Conservation (phyloP, 2,329 filamentous ascomycete genomes). For the Lasiodiplodia citricola region DNA sequence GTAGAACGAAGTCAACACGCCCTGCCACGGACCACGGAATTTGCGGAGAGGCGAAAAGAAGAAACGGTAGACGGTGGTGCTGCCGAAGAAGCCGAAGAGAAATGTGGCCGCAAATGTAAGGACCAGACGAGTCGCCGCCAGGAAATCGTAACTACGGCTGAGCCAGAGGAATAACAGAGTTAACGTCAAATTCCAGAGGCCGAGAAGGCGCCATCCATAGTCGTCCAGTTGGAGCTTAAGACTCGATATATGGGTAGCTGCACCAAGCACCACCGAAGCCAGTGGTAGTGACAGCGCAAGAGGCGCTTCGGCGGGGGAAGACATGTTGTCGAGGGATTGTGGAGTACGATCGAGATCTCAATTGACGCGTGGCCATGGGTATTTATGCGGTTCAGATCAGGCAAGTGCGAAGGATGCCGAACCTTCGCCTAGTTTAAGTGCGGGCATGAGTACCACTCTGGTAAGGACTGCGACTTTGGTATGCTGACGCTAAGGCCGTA, state of each 20-base stretch:
- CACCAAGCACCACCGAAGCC: conserved; percentile 8
- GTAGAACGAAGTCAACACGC: conserved; percentile 21
- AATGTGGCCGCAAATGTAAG: conserved; percentile 11
- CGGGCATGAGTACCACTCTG: not conserved
- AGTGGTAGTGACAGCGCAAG: conserved; percentile 8
- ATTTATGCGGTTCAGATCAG: not conserved
- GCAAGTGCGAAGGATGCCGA: not conserved
- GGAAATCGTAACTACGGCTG: conserved; percentile 2
- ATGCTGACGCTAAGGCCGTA: not conserved
- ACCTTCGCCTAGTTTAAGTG: not conserved
- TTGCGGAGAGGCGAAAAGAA: conserved; percentile 48
- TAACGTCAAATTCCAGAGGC: conserved; percentile 14
- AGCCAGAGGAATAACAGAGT: not conserved
- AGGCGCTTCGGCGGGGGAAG: not conserved
- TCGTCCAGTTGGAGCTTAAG: conserved; percentile 11
- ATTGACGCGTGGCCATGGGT: not conserved
- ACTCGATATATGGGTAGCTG: not conserved
- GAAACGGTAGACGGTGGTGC: conserved; percentile 46
- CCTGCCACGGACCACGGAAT: conserved; percentile 24
- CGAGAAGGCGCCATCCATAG: conserved; percentile 18
- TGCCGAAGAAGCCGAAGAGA: conserved; percentile 32
- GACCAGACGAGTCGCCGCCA: conserved; percentile 2
- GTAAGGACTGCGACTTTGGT: not conserved
- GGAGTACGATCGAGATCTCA: not conserved
- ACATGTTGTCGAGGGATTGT: not conserved